Evolutionary conservation across 2,329 filamentous ascomycete species (phyloP).

Genomic region (Clonostachys solani): DNA sequence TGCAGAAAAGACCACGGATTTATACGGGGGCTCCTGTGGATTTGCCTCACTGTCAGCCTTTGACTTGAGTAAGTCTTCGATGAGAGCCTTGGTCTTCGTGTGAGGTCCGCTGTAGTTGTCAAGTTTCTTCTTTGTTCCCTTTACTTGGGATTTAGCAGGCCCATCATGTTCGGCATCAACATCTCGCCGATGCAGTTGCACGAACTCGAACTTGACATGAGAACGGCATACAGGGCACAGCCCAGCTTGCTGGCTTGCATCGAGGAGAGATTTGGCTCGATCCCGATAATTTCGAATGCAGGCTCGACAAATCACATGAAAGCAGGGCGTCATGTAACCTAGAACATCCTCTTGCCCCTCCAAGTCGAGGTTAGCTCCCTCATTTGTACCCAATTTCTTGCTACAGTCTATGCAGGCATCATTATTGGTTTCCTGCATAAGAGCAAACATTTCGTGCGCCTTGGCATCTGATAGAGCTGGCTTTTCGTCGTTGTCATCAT

Average conservation of each 20-base stretch:
- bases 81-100: slow-evolving; percentile 81
- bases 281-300: slow-evolving; percentile 63
- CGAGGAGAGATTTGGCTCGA: slow-evolving; percentile 35
- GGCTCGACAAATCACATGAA: slow-evolving; percentile 74
- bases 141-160: slow-evolving; percentile 29
- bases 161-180: slow-evolving; percentile 53
- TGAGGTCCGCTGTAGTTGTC: slow-evolving; percentile 79
- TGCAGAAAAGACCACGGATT: slow-evolving; percentile 92
- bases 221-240: slow-evolving; percentile 67
- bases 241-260: slow-evolving; percentile 33
- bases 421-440: slow-evolving; percentile 78
- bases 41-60: slow-evolving; percentile 57
- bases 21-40: slow-evolving; percentile 70
- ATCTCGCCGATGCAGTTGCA: slow-evolving; percentile 62
- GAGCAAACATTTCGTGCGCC: slow-evolving; percentile 79
- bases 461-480: slow-evolving; percentile 61
- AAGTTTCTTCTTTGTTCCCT: slow-evolving; percentile 45
- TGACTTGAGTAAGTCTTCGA: slow-evolving; percentile 67
- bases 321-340: slow-evolving; percentile 81
- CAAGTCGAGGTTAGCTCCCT: slow-evolving; percentile 50
- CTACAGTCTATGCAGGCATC: slow-evolving; percentile 71
- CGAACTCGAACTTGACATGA: slow-evolving; percentile 59
- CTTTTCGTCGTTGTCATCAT: slow-evolving; percentile 62
- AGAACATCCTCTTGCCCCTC: slow-evolving; percentile 62
- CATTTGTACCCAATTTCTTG: slow-evolving; percentile 54